These are phyloP conservation scores for Trifolium fragiferum DNA, from an alignment of 306 rosid genomes.

Conservation along the genomic window DNA sequence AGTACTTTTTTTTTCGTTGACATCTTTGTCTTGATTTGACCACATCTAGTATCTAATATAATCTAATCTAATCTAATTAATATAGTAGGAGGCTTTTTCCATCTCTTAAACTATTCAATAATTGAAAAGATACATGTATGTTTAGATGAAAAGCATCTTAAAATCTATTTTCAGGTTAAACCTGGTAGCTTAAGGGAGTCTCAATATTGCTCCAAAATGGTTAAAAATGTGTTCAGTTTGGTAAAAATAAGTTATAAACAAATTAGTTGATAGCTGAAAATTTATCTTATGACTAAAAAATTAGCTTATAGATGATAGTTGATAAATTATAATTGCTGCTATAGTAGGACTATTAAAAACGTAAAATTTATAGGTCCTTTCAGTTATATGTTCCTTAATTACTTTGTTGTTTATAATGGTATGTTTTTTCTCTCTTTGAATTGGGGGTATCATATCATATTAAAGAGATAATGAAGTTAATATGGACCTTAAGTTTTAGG, in stretches of 20 bases:
- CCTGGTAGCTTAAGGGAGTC: slow-evolving; percentile 3
- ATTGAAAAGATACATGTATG: slow-evolving; percentile 27
- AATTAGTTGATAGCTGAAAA: too few species aligned
- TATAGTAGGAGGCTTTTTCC: not conserved
- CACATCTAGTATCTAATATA: slow-evolving; percentile 19
- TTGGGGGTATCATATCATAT: too few species aligned
- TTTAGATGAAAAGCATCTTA: slow-evolving; percentile 17
- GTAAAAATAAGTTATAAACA: too few species aligned
- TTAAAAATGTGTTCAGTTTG: too few species aligned
- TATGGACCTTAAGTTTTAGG: slow-evolving; percentile 36
- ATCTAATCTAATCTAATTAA: slow-evolving; percentile 6
- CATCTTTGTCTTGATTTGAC: slow-evolving; percentile 41
- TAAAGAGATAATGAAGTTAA: slow-evolving; percentile 15
- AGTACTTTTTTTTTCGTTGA: too few species aligned
- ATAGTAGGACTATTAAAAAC: too few species aligned
- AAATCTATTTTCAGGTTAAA: slow-evolving; percentile 7
- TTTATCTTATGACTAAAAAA: too few species aligned
- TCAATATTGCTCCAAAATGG: slow-evolving; percentile 1
- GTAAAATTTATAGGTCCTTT: too few species aligned
- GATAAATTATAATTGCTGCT: too few species aligned
- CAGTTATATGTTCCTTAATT: not conserved
- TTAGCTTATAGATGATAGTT: too few species aligned
- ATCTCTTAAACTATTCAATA: slow-evolving; percentile 31
- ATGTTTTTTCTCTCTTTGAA: too few species aligned
- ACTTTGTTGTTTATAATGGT: not conserved